Evolutionary conservation across 2,329 filamentous ascomycete genomes (phyloP).

Genomic region (Paraconiothyrium brasiliense): DNA sequence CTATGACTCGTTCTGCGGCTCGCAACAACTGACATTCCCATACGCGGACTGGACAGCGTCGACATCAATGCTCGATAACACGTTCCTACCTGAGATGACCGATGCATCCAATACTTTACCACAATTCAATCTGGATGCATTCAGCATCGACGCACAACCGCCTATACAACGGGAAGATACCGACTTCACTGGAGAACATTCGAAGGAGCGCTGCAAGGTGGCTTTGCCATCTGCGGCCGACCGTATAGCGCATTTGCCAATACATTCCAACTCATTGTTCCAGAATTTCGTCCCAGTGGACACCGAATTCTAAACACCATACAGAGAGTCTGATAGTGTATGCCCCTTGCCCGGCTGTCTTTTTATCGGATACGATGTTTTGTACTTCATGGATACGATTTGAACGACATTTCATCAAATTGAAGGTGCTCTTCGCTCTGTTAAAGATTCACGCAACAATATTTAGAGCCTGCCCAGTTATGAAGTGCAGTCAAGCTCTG

Average conservation of each 20-base stretch:
- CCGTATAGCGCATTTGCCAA: background rate
- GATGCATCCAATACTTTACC: background rate
- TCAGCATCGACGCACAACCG: background rate
- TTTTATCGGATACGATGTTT: background rate
- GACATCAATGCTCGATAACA: background rate
- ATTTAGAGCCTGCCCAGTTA: slow-evolving; percentile 9
- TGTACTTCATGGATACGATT: background rate
- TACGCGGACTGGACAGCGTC: background rate
- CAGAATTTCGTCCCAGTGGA: background rate
- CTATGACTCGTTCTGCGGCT: background rate
- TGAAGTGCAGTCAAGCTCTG: slow-evolving; percentile 5
- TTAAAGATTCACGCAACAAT: background rate
- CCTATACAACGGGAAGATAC: background rate
- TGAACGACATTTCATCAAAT: too few species aligned
- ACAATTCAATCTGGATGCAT: background rate
- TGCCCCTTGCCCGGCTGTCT: background rate
- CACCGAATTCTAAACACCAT: background rate
- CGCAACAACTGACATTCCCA: background rate
- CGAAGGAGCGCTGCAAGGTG: background rate
- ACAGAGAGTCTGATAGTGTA: background rate
- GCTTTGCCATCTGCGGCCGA: background rate
- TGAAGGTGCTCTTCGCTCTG: too few species aligned
- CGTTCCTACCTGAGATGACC: background rate
- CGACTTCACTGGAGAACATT: background rate
- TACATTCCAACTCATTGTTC: background rate